These are phyloP conservation scores for Alternaria burnsii DNA, from an alignment of 2,329 filamentous ascomycete genomes.

Conservation along the genomic window DNA sequence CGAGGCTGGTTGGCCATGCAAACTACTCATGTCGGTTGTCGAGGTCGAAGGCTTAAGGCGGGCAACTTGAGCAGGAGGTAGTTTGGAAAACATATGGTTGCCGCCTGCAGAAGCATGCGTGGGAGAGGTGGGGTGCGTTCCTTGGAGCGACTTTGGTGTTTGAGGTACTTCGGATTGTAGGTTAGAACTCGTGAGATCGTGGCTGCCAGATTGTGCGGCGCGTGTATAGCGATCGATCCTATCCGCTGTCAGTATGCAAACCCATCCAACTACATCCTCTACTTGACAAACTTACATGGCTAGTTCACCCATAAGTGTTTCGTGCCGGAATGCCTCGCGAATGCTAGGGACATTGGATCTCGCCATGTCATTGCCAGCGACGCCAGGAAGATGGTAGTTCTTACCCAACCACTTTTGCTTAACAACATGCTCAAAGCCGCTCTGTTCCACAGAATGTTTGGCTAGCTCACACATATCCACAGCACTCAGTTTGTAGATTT, in stretches of 20 bases:
- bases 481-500: conserved; percentile 96
- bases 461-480: conserved; percentile 99
- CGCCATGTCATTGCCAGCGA: conserved; percentile 86
- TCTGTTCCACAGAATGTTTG: conserved; percentile 94
- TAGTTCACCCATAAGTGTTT: conserved; percentile 84
- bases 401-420: conserved; percentile 92
- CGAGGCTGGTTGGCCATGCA: conserved; percentile 35
- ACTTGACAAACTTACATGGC: conserved; percentile 71
- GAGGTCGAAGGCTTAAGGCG: conserved; percentile 42
- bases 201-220: conserved; percentile 39
- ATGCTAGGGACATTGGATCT: conserved; percentile 98
- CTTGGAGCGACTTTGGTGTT: conserved; percentile 42
- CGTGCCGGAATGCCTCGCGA: conserved; percentile 85
- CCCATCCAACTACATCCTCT: neutral
- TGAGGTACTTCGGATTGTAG: conserved; percentile 43
- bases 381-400: conserved; percentile 79
- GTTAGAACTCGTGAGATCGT: conserved; percentile 48
- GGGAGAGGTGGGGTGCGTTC: conserved; percentile 49
- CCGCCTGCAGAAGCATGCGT: conserved; percentile 52
- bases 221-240: conserved; percentile 56
- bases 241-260: conserved; percentile 5
- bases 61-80: conserved; percentile 50
- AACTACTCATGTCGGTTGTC: conserved; percentile 23
- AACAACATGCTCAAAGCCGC: conserved; percentile 86
- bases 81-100: conserved; percentile 34